Conservation (phyloP, 192 early-diverging fungal species). For the Coemansia asiatica region DNA sequence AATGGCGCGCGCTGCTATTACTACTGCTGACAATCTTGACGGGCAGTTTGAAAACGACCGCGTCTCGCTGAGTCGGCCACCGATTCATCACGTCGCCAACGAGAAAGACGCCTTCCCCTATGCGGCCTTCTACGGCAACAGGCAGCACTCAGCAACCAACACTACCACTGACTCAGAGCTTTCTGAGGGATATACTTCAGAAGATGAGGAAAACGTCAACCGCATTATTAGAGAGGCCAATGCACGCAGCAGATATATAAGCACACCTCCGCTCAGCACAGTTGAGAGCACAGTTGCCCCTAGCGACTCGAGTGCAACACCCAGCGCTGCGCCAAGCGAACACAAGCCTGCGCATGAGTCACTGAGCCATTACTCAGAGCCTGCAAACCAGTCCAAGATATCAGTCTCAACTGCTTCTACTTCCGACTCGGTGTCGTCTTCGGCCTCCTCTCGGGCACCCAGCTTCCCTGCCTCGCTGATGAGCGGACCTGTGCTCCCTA, state of each 20-base stretch:
- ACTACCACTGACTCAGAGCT: conserved; percentile 27
- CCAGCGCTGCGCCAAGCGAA: neutral
- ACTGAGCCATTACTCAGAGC: neutral
- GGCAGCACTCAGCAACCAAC: conserved; percentile 10
- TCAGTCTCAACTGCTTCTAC: conserved; percentile 17
- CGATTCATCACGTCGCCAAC: neutral
- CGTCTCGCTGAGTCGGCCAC: conserved; percentile 26
- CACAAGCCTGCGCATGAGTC: neutral
- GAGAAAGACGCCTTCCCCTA: conserved; percentile 23
- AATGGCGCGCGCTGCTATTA: conserved; percentile 28
- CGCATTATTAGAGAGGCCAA: neutral
- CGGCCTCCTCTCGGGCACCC: conserved; percentile 12
- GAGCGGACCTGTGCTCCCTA: conserved; percentile 38
- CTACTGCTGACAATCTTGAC: conserved; percentile 32
- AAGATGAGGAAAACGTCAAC: conserved; percentile 8
- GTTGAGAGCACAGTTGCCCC: conserved; percentile 3
- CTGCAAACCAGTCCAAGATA: conserved; percentile 13
- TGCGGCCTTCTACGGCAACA: conserved; percentile 15
- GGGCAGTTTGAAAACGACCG: conserved; percentile 30
- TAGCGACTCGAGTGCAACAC: neutral
- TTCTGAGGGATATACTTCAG: conserved; percentile 28
- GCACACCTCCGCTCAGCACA: conserved; percentile 19
- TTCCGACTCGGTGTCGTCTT: conserved; percentile 10
- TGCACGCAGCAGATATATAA: conserved; percentile 1
- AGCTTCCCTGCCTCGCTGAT: conserved; percentile 29